A percentile compares a stretch with the other conserved stretches of the same genome.
Conservation (phyloP, 495 filamentous ascomycete species). For the Penicillium ucsense region DNA sequence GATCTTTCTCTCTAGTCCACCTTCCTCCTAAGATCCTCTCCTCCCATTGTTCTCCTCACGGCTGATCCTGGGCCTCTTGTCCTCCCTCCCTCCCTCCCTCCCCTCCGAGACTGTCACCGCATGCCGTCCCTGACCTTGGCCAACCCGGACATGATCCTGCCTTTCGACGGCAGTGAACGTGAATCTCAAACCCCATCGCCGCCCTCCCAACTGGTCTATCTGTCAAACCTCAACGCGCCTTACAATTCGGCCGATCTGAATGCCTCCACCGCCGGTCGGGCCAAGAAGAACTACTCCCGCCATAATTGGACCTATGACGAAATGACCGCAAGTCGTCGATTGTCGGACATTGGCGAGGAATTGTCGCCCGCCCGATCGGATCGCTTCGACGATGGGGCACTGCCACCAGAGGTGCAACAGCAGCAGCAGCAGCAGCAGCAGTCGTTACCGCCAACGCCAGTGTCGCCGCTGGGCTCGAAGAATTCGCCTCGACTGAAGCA, state of each 20-base stretch:
- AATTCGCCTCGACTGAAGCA: conserved; percentile 9
- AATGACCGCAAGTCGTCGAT: conserved; percentile 49
- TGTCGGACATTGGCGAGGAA: conserved; percentile 68
- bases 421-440: background rate
- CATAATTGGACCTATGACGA: conserved; percentile 41
- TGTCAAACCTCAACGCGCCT: conserved; percentile 26
- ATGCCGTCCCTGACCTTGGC: conserved; percentile 73
- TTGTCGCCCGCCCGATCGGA: conserved; percentile 19
- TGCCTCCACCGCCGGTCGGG: conserved; percentile 6
- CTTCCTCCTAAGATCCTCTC: background rate
- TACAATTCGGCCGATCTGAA: conserved; percentile 14
- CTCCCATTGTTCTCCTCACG: background rate
- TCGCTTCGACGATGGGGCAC: conserved; percentile 6
- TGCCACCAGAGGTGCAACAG: background rate
- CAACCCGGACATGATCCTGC: conserved; percentile 92
- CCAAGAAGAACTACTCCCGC: conserved; percentile 33
- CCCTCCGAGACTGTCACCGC: conserved; percentile 1
- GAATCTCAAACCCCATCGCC: conserved; percentile 44
- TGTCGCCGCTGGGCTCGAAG: background rate
- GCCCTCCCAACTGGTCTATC: conserved; percentile 32
- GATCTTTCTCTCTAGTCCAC: too few species aligned
- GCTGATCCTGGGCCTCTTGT: too few species aligned
- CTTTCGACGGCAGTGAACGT: conserved; percentile 46
- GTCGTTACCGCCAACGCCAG: background rate
- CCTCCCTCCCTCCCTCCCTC: too few species aligned